A percentile compares a stretch with the other conserved stretches of the same genome.
Evolutionary conservation across 1,284 basidiomycete species (phyloP).

Genomic region (Spongiforma sp.): DNA sequence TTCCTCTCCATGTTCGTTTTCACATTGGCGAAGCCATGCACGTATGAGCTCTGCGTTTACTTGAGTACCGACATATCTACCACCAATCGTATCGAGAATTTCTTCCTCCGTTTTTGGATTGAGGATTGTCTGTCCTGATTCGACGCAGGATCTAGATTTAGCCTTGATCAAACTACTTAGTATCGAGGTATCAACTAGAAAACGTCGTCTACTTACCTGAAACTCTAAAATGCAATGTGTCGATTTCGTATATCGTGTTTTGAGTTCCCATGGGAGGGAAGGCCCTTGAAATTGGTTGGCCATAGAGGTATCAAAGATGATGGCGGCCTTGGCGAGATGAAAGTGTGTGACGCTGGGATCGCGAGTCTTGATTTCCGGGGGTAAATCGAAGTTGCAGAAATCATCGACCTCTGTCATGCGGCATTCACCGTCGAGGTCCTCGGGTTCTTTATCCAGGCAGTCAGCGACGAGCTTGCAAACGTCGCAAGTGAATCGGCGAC

Average conservation of each 20-base stretch:
- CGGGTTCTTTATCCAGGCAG: constrained; percentile 19
- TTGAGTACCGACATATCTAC: constrained; percentile 12
- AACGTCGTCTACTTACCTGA: constrained; percentile 9
- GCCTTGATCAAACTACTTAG: constrained; percentile 15
- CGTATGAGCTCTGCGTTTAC: constrained; percentile 14
- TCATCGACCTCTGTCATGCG: constrained; percentile 1
- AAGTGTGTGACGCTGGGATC: constrained; percentile 20
- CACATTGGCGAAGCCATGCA: constrained; percentile 24
- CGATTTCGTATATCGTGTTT: background rate
- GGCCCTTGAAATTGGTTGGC: constrained; percentile 5
- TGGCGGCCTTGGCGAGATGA: constrained; percentile 18
- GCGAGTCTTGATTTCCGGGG: background rate
- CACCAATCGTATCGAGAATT: constrained; percentile 15
- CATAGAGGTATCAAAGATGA: constrained; percentile 7
- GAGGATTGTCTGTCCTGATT: background rate
- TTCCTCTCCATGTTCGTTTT: constrained; percentile 10
- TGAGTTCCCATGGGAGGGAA: constrained; percentile 18
- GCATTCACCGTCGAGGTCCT: constrained; percentile 12
- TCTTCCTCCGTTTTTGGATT: constrained; percentile 5
- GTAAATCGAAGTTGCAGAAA: constrained; percentile 21
- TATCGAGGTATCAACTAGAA: background rate
- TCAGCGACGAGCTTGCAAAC: constrained; percentile 22
- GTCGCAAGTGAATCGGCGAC: constrained; percentile 14
- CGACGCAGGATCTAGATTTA: background rate
- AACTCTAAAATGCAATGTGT: constrained; percentile 11